Evolutionary conservation across 352 stramenopile species (phyloP).

Genomic region (Phytophthora palmivora): DNA sequence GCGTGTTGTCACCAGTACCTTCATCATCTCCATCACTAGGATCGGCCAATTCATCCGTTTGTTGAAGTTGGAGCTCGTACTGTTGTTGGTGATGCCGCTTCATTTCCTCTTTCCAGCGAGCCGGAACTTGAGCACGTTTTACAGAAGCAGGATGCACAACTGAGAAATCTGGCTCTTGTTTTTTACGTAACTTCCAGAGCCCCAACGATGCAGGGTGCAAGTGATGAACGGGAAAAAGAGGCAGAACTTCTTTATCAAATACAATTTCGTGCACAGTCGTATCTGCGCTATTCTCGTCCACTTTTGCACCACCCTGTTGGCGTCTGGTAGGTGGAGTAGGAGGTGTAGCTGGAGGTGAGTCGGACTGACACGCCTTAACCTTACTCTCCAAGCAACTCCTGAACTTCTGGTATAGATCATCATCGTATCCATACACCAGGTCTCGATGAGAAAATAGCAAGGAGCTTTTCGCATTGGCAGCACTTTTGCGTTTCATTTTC

Average conservation of each 20-base stretch:
- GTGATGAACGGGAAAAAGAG: constrained; percentile 40
- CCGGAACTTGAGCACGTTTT: constrained; percentile 28
- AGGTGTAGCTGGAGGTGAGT: constrained; percentile 18
- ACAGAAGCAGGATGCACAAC: constrained; percentile 57
- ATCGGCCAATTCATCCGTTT: constrained; percentile 33
- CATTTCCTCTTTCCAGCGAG: constrained; percentile 58
- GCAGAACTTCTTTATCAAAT: constrained; percentile 47
- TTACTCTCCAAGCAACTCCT: constrained; percentile 46
- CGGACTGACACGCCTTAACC: constrained; percentile 25
- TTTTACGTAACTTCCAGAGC: constrained; percentile 67
- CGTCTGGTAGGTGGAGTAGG: constrained; percentile 23
- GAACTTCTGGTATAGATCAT: constrained; percentile 71
- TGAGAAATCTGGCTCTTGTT: constrained; percentile 46
- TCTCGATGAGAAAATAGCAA: constrained; percentile 56
- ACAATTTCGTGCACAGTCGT: constrained; percentile 23
- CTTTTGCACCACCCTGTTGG: constrained; percentile 18
- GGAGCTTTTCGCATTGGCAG: constrained; percentile 12
- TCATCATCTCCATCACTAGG: constrained; percentile 35
- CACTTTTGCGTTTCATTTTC: constrained; percentile 41
- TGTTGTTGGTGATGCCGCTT: constrained; percentile 36
- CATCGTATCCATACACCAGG: constrained; percentile 82
- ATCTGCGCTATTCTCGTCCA: constrained; percentile 22
- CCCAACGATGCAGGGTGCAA: constrained; percentile 71
- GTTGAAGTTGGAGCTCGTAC: constrained; percentile 37
- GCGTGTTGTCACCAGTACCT: constrained; percentile 18